Evolutionary conservation across 768 basidiomycete genomes (phyloP), one percentile per base, ranked within the genome.

Genomic region (Lactarius quietus): DNA sequence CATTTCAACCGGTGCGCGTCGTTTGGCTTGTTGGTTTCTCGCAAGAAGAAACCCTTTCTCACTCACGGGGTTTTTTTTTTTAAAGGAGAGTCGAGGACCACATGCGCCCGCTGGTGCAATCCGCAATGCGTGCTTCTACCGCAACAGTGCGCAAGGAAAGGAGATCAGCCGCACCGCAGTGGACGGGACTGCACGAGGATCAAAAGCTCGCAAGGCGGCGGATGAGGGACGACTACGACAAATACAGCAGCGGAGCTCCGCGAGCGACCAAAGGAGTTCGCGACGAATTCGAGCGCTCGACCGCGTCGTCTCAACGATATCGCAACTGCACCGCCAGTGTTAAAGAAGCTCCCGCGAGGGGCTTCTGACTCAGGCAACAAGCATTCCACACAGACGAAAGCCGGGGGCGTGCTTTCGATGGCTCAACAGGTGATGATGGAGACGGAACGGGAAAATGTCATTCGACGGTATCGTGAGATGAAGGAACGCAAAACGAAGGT

Each of bases 361-460:
- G 81, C 76, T 12, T 38, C 10, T 60, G 41, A 29, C 66, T 8
- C 20, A 41, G 26, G 31, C 9, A 39, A 20, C 26, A 60, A 59
- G 43, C 18, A 39, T 26, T 17, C 56, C 14, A 57, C 62, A 10
- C 54, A 35, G 10, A 14, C 66, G 33, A 70, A 69, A 31, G 62
- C 68, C 15, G 69, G 67, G 2, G 81, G 81, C 3, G 80, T 89
- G 9, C 69, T 92, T 35, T 88, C 87, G 33, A 86, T 91, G 83
- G 85, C 87, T 17, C 89, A 92, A 77, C 86, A 84, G 72, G 79
- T 80, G 7, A 85, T 90, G 85, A 85, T 93, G 83, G 89, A 89
- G 70, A 78, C 80, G 59, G 90, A 92, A 63, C 80, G 91, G 67
- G 86, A 89, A 70, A 86, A 82, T 65, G 89, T 77, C 26, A 86